A percentile compares a stretch with the other conserved stretches of the same genome.
These are phyloP conservation scores for Piper longum DNA, from an alignment of 164 flowering plant genomes.

Conservation along the genomic window DNA sequence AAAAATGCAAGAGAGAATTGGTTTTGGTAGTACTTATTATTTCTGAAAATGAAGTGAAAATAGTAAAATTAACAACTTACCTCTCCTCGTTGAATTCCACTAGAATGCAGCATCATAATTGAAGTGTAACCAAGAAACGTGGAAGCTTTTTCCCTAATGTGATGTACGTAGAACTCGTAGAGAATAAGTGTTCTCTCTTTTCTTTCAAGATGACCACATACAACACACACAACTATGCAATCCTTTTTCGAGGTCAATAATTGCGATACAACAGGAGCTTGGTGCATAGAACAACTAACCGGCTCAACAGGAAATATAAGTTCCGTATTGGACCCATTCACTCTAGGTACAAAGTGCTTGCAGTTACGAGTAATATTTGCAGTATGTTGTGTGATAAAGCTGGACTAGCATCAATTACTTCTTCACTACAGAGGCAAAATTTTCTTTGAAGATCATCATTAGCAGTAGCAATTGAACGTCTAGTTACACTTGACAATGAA, in stretches of 20 bases:
- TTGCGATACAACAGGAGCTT: slow-evolving; percentile 46
- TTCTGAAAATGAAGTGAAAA: neutral
- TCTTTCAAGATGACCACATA: slow-evolving; percentile 38
- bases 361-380: too few relatives aligned
- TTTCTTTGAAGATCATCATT: too few relatives aligned
- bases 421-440: too few relatives aligned
- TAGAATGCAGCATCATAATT: slow-evolving; percentile 25
- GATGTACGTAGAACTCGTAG: slow-evolving; percentile 30
- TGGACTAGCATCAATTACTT: too few relatives aligned
- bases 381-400: too few relatives aligned
- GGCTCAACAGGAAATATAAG: slow-evolving; percentile 19
- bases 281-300: slow-evolving; percentile 60
- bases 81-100: slow-evolving; percentile 24
- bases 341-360: too few relatives aligned
- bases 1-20: slow-evolving; percentile 1
- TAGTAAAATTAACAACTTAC: slow-evolving; percentile 28
- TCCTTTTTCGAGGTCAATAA: slow-evolving; percentile 22
- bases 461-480: too few relatives aligned
- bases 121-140: slow-evolving; percentile 54
- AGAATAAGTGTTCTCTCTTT: slow-evolving; percentile 37
- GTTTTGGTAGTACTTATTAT: neutral
- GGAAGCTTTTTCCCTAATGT: slow-evolving; percentile 32
- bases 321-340: neutral
- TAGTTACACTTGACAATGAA: slow-evolving; percentile 7
- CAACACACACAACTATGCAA: slow-evolving; percentile 46